Conservation (phyloP, 2,329 filamentous ascomycete species). For the Bipolaris cookei region DNA sequence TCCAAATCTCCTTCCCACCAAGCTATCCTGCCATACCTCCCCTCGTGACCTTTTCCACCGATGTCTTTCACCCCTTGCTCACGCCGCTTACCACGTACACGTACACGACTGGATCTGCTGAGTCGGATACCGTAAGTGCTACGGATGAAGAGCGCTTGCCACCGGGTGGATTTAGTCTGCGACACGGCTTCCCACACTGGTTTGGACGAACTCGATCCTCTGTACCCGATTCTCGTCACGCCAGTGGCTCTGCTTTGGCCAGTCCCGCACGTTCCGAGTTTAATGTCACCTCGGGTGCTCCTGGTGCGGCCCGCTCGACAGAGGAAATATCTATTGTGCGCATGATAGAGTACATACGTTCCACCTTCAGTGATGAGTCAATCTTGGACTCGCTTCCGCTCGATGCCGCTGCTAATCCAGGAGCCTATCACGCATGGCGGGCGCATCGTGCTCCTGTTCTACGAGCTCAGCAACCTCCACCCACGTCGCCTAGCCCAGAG, state of each 20-base stretch:
- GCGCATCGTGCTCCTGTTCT: conserved; percentile 64
- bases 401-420: conserved; percentile 83
- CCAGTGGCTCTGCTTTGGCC: conserved; percentile 38
- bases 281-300: conserved; percentile 13
- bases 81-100: conserved; percentile 94
- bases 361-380: conserved; percentile 77
- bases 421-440: conserved; percentile 93
- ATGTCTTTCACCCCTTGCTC: conserved; percentile 93
- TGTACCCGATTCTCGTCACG: conserved; percentile 40
- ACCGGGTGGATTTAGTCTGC: conserved; percentile 86
- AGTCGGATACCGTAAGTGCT: conserved; percentile 80
- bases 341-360: conserved; percentile 80
- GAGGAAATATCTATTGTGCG: conserved; percentile 52
- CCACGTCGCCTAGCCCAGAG: conserved; percentile 36
- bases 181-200: conserved; percentile 91
- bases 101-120: conserved; percentile 76
- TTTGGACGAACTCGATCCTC: conserved; percentile 61
- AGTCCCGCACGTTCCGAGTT: conserved; percentile 26
- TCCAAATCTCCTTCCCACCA: conserved; percentile 85
- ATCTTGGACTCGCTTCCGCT: conserved; percentile 81
- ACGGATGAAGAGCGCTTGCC: conserved; percentile 82
- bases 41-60: conserved; percentile 84
- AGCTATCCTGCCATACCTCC: conserved; percentile 81
- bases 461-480: conserved; percentile 29
- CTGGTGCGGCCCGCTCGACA: conserved; percentile 7